Base-by-base conservation (phyloP, 768 basidiomycete genomes). In the Amanita molliuscula region DNA sequence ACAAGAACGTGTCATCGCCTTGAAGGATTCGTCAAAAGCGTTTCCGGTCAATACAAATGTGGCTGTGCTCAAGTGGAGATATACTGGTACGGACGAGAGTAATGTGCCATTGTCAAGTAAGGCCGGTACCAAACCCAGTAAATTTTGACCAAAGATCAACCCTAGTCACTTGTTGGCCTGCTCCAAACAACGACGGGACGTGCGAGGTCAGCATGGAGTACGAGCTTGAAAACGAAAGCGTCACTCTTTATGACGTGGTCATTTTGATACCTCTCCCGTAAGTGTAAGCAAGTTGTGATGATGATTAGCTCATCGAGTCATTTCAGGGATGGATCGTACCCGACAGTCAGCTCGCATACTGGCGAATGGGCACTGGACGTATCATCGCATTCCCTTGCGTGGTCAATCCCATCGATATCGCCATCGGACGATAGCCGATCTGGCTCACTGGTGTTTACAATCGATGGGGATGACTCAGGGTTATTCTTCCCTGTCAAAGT, bases 121-220 rank as follows among this genome's bases (percentile, higher is more conserved):
- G 87, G 70, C 26, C 26, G 20, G 16, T 48, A 31, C 41, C 36
- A n/a, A 44, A 36, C 23, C 16, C 6, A 25, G 25, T 25, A n/a
- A 47, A 54, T 29, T 29, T 57, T 41, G 20, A 13, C 16, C n/a
- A 21, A 43, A 13, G 28, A 11, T 15, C 21, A 3, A n/a, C 29
- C 8, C 26, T 55, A 93, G 94, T 99, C 64, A 99, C 91, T 62
- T 94, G 91, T 67, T 98, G 94, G 94, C 96, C 94, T 10, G 84
- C 91, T 10, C 86, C 89, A 5, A 83, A 88, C 34, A 90, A 89
- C 58, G 86, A 91, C 53, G 92, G 92, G n/a, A 85, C 84, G 1
- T 88, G 84, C 56, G 92, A 95, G 55, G 89, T 98, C 53, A 94
- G 88, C 66, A 89, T 98, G 54, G 96, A 97, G 66, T 97, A 96